Evolutionary conservation across 208 protist species (phyloP), one percentile per base, ranked within the genome.

Genomic region (Trypanosoma conorhini): DNA sequence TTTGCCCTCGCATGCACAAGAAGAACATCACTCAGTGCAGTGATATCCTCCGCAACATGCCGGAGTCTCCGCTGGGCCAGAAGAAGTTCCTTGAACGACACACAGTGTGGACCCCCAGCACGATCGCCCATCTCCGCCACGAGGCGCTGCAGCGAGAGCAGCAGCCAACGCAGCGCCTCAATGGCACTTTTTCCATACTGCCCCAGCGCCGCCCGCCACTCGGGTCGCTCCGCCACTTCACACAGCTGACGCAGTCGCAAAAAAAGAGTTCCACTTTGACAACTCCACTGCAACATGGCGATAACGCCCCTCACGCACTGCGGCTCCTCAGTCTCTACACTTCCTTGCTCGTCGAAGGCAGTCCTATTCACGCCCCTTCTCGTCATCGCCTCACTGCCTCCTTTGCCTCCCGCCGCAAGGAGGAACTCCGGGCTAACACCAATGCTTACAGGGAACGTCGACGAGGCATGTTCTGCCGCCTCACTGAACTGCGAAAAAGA

Each of bases 141-240:
- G 42, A 83, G 68, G 8, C 87, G 74, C 50, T 81, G 87, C 7
- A 90, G 33, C 12, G 91, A 35, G 4, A 72, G 65, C 12, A 91
- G 63, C 0, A 77, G 24, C 10, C 67, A 21, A 0, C 81, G 85
- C 26, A 95, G 60, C 30, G 80, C 81, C 28, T 80, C 83, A 44
- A 92, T 78, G 9, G 87, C 85, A 66, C 85, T 81, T 63, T 72
- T 77, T 10, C 90, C 90, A 73, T 95, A 95, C 66, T 78, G 82
- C 30, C 90, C 90, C n/a, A 95, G 77, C 28, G 68, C 71, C 12
- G 72, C 77, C 1, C 76, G 82, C 65, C 77, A 61, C n/a, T 74
- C 59, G 35, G 72, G 65, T 44, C 67, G 62, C 28, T 79, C 75
- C 0, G 87, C 74, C 17, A 86, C 70, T 0, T 66, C 75, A 72